Conservation (phyloP, 306 rosid species). For the Vicia villosa region DNA sequence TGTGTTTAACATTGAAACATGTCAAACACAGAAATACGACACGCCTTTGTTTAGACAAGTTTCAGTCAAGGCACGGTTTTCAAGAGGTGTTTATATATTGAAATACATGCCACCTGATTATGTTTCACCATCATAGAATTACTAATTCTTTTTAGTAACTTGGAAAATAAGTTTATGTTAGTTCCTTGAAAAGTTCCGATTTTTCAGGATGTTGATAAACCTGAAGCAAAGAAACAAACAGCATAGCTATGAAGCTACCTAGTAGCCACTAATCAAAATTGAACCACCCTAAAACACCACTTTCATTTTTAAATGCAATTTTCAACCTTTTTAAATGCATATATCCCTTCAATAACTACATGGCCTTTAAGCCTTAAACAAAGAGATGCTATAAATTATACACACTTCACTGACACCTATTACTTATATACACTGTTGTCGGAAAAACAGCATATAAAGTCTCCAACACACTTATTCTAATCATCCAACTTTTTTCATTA, state of each 20-base stretch:
- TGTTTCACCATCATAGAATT: not conserved
- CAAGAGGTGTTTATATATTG: not conserved
- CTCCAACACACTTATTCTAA: constrained; percentile 34
- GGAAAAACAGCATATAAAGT: constrained; percentile 64
- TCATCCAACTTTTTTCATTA: constrained; percentile 33
- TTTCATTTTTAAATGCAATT: constrained; percentile 4
- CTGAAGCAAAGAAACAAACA: constrained; percentile 4
- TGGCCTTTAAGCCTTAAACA: constrained; percentile 14
- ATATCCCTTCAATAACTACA: constrained; percentile 6
- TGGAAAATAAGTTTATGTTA: not conserved
- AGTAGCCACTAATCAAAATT: constrained; percentile 19
- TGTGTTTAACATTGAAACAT: too few relatives aligned
- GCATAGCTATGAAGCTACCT: constrained; percentile 4
- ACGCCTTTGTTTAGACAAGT: too few relatives aligned
- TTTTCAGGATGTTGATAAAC: constrained; percentile 11
- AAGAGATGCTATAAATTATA: constrained; percentile 25
- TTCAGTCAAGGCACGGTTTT: not conserved
- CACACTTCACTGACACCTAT: constrained; percentile 40
- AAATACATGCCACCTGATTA: not conserved
- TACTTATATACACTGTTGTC: constrained; percentile 56
- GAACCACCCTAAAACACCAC: constrained; percentile 17
- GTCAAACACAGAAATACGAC: too few relatives aligned
- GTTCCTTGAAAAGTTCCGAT: not conserved
- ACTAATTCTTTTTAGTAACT: not conserved
- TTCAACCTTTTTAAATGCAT: not conserved